phyloP scores from a whole-genome alignment of 306 rosid species.

The Acacia melanoxylon region DNA sequence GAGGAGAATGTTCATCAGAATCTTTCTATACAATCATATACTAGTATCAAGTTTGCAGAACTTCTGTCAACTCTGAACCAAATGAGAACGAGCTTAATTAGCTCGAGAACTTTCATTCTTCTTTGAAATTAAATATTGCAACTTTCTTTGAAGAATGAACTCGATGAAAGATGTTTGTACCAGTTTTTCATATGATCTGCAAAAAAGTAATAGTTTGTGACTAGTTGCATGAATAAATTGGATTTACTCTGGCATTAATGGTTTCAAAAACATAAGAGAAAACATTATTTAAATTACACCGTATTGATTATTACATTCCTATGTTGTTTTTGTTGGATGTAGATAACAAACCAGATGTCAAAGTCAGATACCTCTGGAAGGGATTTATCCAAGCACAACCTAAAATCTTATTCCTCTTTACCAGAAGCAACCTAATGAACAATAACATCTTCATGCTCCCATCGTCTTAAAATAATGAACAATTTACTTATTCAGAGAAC shows the following conservation, averaged over 20 bases:
- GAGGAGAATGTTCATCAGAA: not conserved
- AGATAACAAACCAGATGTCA: not conserved
- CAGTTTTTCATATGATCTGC: not conserved
- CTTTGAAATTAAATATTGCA: not conserved
- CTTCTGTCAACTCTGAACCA: not conserved
- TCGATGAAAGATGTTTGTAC: not conserved
- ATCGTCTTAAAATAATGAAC: not conserved
- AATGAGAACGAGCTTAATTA: constrained; percentile 10
- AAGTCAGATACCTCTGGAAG: not conserved
- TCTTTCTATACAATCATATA: not conserved
- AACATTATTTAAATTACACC: not conserved
- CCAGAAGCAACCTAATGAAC: not conserved
- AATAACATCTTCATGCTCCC: not conserved
- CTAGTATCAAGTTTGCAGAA: not conserved
- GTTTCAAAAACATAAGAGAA: not conserved
- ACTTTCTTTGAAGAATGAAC: not conserved
- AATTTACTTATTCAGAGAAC: not conserved
- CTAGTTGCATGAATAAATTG: not conserved
- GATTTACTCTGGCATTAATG: not conserved
- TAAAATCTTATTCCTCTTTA: not conserved
- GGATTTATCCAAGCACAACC: not conserved
- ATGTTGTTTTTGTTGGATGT: not conserved
- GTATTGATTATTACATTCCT: not conserved
- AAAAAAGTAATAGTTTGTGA: not conserved
- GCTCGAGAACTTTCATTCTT: not conserved